phyloP scores from a whole-genome alignment of 1,139 yeast genomes.

The Lodderomyces orthopsilosis region DNA sequence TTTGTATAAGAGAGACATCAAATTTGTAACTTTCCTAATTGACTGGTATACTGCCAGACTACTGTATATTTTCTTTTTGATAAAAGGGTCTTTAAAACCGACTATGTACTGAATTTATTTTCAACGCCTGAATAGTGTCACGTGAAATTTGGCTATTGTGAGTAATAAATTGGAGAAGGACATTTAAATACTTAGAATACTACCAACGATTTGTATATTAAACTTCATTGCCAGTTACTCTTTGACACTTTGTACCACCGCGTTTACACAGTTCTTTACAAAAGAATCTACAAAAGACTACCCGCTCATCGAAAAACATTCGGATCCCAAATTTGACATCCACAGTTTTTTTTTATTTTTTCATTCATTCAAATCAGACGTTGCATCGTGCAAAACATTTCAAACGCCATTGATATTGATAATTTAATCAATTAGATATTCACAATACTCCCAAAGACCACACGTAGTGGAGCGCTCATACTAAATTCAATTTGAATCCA shows the following conservation, averaged over 20 bases:
- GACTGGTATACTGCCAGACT: neutral
- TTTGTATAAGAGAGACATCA: neutral
- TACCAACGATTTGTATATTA: too few species aligned
- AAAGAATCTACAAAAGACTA: too few species aligned
- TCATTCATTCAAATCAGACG: conserved; percentile 8
- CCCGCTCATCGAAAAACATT: neutral
- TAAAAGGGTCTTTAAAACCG: too few species aligned
- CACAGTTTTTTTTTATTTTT: conserved; percentile 5
- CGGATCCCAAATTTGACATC: neutral
- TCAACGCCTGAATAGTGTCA: neutral
- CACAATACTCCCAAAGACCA: too few species aligned
- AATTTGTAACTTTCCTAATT: neutral
- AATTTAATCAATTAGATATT: neutral
- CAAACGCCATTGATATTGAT: neutral
- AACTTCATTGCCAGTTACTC: too few species aligned
- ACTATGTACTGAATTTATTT: too few species aligned
- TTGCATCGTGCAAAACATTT: neutral
- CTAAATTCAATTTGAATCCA: neutral
- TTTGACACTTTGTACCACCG: too few species aligned
- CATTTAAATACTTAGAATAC: neutral
- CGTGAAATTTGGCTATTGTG: conserved; percentile 1
- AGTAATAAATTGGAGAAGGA: neutral
- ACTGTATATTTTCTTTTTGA: too few species aligned
- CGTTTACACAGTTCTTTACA: too few species aligned
- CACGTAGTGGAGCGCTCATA: neutral